phyloP scores from a whole-genome alignment of 768 basidiomycete species.

The Russula lepida region DNA sequence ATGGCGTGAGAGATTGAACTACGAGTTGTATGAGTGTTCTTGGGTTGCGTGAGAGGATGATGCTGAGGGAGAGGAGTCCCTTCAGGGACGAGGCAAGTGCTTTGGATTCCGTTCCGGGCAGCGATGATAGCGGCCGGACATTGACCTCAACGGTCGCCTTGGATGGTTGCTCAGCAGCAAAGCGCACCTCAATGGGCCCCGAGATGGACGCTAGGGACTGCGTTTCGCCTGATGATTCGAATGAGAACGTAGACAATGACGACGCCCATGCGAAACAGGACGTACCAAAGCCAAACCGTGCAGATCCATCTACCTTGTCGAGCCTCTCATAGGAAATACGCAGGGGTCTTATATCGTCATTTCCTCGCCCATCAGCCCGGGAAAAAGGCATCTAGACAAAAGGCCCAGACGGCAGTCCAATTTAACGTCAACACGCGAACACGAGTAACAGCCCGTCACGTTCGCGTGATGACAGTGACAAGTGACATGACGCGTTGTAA shows the following conservation, averaged over 20 bases:
- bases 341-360: constrained; percentile 31
- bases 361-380: constrained; percentile 33
- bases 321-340: constrained; percentile 49
- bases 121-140: constrained; percentile 58
- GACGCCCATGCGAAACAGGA: constrained; percentile 7
- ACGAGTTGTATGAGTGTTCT: constrained; percentile 73
- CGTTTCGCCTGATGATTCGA: constrained; percentile 29
- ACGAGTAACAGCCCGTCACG: background rate
- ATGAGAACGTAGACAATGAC: background rate
- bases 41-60: constrained; percentile 60
- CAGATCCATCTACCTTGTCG: constrained; percentile 70
- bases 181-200: constrained; percentile 72
- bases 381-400: constrained; percentile 1
- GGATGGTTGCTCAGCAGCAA: constrained; percentile 59
- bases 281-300: constrained; percentile 58
- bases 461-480: background rate
- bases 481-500: background rate
- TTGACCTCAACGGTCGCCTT: constrained; percentile 68
- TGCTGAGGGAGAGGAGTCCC: constrained; percentile 47
- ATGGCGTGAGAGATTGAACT: constrained; percentile 46
- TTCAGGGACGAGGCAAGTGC: constrained; percentile 46
- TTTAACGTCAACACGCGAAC: background rate
- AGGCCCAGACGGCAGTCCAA: background rate
- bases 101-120: constrained; percentile 66
- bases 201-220: constrained; percentile 61